These are phyloP conservation scores for Ceratobasidium sp. DNA, from an alignment of 1,284 basidiomycete species.

Conservation along the genomic window DNA sequence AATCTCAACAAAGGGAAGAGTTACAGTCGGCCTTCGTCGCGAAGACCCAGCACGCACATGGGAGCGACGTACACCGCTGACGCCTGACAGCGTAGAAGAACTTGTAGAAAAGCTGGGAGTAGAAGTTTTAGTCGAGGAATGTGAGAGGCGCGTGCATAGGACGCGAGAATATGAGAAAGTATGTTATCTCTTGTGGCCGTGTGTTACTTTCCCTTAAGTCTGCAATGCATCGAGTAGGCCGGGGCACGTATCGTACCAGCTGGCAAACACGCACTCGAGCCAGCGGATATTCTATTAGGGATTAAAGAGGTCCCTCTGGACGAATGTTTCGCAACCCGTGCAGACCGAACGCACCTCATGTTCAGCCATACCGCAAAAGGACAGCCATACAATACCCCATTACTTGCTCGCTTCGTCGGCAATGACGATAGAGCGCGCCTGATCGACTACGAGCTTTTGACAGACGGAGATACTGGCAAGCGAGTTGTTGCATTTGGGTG, in stretches of 20 bases:
- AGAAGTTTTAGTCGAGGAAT: slow-evolving; percentile 79
- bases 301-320: slow-evolving; percentile 87
- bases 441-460: slow-evolving; percentile 88
- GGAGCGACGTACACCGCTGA: slow-evolving; percentile 88
- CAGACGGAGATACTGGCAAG: slow-evolving; percentile 68
- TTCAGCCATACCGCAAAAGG: slow-evolving; percentile 93
- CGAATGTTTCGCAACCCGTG: slow-evolving; percentile 62
- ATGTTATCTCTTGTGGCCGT: slow-evolving; percentile 48
- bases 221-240: slow-evolving; percentile 64
- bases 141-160: slow-evolving; percentile 79
- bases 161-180: slow-evolving; percentile 77
- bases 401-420: slow-evolving; percentile 73
- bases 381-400: slow-evolving; percentile 84
- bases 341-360: slow-evolving; percentile 79
- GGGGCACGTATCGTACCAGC: slow-evolving; percentile 74
- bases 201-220: background rate
- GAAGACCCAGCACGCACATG: slow-evolving; percentile 86
- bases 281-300: slow-evolving; percentile 82
- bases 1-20: slow-evolving; percentile 7
- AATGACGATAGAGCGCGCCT: slow-evolving; percentile 56
- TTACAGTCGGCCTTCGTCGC: slow-evolving; percentile 71
- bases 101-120: slow-evolving; percentile 72
- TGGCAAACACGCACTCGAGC: slow-evolving; percentile 61
- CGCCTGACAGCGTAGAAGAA: slow-evolving; percentile 75
- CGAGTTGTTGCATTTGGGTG: slow-evolving; percentile 89